phyloP scores from a whole-genome alignment of 371 early-diverging fungal genomes.

The Mucor racemosus region DNA sequence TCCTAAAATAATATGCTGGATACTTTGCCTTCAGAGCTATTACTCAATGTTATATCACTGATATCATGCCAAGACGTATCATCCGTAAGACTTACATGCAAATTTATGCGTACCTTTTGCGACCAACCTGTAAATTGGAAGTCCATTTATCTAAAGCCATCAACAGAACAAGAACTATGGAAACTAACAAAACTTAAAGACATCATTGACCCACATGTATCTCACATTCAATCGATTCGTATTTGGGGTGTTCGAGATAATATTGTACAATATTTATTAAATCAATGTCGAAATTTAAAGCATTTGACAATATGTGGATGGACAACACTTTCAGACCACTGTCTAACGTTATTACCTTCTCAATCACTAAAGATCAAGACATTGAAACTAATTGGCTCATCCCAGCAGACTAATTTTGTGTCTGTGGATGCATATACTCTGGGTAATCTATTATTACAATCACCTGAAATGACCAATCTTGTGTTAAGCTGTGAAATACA shows the following conservation, averaged over 20 bases:
- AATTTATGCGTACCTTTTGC: slow-evolving; percentile 17
- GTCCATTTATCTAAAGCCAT: slow-evolving; percentile 10
- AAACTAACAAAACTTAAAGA: slow-evolving; percentile 21
- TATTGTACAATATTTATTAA: slow-evolving; percentile 33
- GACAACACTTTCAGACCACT: slow-evolving; percentile 43
- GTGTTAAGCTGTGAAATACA: slow-evolving; percentile 32
- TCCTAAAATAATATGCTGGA: neutral
- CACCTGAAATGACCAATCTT: slow-evolving; percentile 29
- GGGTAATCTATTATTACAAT: slow-evolving; percentile 27
- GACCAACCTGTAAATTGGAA: slow-evolving; percentile 26
- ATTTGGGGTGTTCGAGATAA: slow-evolving; percentile 40
- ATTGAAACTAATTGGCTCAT: slow-evolving; percentile 26
- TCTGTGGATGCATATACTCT: slow-evolving; percentile 38
- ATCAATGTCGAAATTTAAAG: slow-evolving; percentile 30
- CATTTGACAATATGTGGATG: slow-evolving; percentile 36
- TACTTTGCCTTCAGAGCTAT: slow-evolving; percentile 29
- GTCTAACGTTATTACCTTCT: slow-evolving; percentile 22
- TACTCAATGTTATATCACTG: slow-evolving; percentile 16
- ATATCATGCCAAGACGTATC: slow-evolving; percentile 26
- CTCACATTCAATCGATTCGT: slow-evolving; percentile 30
- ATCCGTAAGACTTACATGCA: slow-evolving; percentile 19
- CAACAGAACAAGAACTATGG: slow-evolving; percentile 20
- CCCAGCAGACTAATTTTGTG: slow-evolving; percentile 25
- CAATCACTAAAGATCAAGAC: slow-evolving; percentile 19
- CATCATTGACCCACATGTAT: slow-evolving; percentile 28